A percentile compares a stretch with the other conserved stretches of the same genome.
These are phyloP conservation scores for Solanum chilense DNA, from an alignment of 257 asterid genomes.

Conservation along the genomic window DNA sequence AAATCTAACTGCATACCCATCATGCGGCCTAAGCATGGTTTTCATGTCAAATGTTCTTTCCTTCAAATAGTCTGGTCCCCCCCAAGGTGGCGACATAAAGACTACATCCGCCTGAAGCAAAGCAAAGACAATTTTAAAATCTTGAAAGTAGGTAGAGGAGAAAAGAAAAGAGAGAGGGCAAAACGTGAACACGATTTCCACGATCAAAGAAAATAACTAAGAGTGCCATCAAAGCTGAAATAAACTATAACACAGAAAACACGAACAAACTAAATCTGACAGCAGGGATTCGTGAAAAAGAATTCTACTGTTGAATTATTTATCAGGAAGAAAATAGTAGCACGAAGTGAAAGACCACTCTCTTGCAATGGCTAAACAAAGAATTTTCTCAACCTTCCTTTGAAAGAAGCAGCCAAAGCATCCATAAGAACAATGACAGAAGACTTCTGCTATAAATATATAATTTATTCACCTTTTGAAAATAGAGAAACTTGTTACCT, in stretches of 20 bases:
- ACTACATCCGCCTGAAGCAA: constrained; percentile 64
- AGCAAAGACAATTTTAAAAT: not conserved
- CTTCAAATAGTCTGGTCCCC: constrained; percentile 85
- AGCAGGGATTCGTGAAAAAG: not conserved
- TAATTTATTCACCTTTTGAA: not conserved
- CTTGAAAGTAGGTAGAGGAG: not conserved
- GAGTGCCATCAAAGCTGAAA: not conserved
- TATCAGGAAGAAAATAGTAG: not conserved
- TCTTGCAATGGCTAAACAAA: not conserved
- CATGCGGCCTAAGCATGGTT: constrained; percentile 75
- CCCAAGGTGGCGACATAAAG: constrained; percentile 98
- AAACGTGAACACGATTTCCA: not conserved
- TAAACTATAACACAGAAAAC: not conserved
- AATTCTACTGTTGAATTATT: not conserved
- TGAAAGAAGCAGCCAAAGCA: not conserved
- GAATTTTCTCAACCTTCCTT: not conserved
- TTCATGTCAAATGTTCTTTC: constrained; percentile 56
- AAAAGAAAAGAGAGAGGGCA: not conserved
- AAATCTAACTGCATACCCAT: constrained; percentile 44
- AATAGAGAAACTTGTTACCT: constrained; percentile 34
- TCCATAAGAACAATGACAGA: not conserved
- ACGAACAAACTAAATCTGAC: not conserved
- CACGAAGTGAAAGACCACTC: not conserved
- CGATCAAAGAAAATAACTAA: not conserved
- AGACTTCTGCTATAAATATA: not conserved